A percentile compares a stretch with the other conserved stretches of the same genome.
These are phyloP conservation scores for Pseudogymnoascus sp. DNA, from an alignment of 2,329 filamentous ascomycete species.

Conservation along the genomic window DNA sequence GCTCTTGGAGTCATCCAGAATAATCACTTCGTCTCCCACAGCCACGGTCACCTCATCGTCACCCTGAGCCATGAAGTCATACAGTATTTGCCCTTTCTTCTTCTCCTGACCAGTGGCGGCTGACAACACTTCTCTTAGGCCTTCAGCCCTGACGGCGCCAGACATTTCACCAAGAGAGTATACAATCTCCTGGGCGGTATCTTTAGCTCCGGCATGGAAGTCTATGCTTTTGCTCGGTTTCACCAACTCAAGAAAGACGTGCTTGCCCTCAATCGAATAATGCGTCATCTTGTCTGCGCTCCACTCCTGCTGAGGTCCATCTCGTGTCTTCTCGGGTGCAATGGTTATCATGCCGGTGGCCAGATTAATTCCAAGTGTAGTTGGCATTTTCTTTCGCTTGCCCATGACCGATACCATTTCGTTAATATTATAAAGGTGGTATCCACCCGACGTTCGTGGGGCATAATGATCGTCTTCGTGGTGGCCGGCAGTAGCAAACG, in stretches of 20 bases:
- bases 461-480: conserved; percentile 36
- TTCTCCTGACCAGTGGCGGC: conserved; percentile 63
- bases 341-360: conserved; percentile 84
- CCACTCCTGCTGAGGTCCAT: conserved; percentile 87
- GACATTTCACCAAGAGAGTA: conserved; percentile 79
- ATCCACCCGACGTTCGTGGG: conserved; percentile 61
- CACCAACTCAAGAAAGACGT: conserved; percentile 91
- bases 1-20: conserved; percentile 84
- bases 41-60: conserved; percentile 93
- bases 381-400: conserved; percentile 96
- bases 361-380: conserved; percentile 89
- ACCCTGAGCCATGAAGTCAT: conserved; percentile 94
- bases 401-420: conserved; percentile 97
- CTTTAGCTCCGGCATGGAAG: conserved; percentile 94
- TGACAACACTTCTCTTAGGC: conserved; percentile 75
- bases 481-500: conserved; percentile 27
- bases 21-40: conserved; percentile 79
- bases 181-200: conserved; percentile 92
- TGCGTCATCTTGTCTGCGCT: conserved; percentile 91
- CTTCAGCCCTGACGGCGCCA: conserved; percentile 74
- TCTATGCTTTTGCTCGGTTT: conserved; percentile 90
- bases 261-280: conserved; percentile 96
- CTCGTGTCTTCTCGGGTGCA: conserved; percentile 72
- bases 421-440: conserved; percentile 92
- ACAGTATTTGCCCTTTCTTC: conserved; percentile 80